These are phyloP conservation scores for Termitomyces sp. DNA, from an alignment of 768 basidiomycete species.

Conservation along the genomic window DNA sequence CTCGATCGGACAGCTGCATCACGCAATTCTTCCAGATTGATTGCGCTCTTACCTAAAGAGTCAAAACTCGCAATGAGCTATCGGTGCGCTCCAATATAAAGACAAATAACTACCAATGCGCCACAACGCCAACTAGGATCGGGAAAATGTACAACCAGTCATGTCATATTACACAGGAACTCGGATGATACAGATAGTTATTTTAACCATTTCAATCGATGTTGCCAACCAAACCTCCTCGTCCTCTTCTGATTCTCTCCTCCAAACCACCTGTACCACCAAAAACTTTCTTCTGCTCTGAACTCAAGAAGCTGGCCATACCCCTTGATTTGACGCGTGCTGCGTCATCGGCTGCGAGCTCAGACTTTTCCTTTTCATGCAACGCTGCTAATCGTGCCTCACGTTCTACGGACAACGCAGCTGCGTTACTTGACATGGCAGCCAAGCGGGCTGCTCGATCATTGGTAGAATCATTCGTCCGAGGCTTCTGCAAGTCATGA, in stretches of 20 bases:
- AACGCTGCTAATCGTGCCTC: slow-evolving; percentile 64
- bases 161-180: neutral
- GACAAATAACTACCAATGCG: neutral
- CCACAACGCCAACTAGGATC: neutral
- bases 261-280: slow-evolving; percentile 74
- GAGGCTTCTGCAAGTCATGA: slow-evolving; percentile 11
- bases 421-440: slow-evolving; percentile 79
- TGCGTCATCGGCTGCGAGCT: slow-evolving; percentile 66
- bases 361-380: slow-evolving; percentile 73
- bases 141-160: neutral
- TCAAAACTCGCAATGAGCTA: neutral
- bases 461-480: slow-evolving; percentile 24
- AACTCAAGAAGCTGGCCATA: slow-evolving; percentile 74
- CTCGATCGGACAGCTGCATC: neutral
- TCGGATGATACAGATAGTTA: neutral
- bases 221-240: slow-evolving; percentile 65
- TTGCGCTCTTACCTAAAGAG: too few relatives aligned
- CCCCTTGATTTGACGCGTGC: slow-evolving; percentile 68
- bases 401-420: slow-evolving; percentile 60
- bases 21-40: neutral
- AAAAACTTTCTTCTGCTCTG: slow-evolving; percentile 83
- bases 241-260: slow-evolving; percentile 69
- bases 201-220: slow-evolving; percentile 41
- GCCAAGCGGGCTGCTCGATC: slow-evolving; percentile 85
- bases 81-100: neutral